These are phyloP conservation scores for Saccharum officinarum DNA, from an alignment of 176 grass and related monocot species.

Conservation along the genomic window DNA sequence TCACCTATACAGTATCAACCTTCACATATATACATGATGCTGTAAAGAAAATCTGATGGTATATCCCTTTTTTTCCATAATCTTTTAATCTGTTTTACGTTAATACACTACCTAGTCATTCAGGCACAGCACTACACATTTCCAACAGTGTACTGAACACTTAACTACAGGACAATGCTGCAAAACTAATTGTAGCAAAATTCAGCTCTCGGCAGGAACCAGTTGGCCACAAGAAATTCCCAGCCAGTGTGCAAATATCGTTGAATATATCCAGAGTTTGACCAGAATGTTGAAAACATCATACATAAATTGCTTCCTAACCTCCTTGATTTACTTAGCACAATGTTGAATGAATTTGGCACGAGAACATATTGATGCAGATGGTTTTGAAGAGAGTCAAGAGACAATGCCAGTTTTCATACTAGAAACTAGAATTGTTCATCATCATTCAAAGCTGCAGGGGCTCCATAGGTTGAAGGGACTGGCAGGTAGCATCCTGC, in stretches of 20 bases:
- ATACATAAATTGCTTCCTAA: neutral
- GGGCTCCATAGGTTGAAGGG: neutral
- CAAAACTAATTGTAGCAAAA: slow-evolving; percentile 6
- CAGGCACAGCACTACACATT: slow-evolving; percentile 6
- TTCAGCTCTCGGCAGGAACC: neutral
- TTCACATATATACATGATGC: neutral
- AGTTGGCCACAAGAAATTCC: neutral
- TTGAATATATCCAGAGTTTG: neutral
- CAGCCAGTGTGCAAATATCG: neutral
- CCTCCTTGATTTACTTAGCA: slow-evolving; percentile 13
- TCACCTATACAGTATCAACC: neutral
- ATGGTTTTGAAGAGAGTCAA: slow-evolving; percentile 6
- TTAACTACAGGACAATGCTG: neutral
- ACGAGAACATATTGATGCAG: neutral
- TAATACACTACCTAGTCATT: neutral
- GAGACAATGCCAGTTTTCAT: neutral
- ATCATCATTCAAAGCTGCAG: neutral
- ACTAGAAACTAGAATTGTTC: slow-evolving; percentile 1
- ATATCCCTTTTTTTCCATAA: slow-evolving; percentile 7
- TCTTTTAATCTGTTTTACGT: neutral
- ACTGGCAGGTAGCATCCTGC: neutral
- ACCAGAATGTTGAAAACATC: slow-evolving; percentile 11
- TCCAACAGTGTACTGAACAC: neutral
- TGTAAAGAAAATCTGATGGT: neutral
- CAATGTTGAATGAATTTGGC: neutral